phyloP scores from a whole-genome alignment of 441 rosid genomes.

The Isatis lusitanica region DNA sequence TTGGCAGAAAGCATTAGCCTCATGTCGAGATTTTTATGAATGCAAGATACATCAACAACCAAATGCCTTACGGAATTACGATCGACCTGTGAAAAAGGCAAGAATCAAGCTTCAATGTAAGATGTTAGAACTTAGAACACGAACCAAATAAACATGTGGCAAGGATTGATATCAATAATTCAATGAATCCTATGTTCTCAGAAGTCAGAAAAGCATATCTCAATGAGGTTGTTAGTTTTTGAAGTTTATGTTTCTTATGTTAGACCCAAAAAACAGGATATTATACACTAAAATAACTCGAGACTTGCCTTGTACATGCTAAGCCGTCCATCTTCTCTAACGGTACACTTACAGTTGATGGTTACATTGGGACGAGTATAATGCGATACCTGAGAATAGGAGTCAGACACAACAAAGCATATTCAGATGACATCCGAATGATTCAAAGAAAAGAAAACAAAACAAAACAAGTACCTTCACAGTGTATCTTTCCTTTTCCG shows the following conservation, averaged over 20 bases:
- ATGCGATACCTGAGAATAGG: constrained; percentile 51
- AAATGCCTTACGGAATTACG: constrained; percentile 45
- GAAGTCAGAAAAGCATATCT: neutral
- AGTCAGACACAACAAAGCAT: constrained; percentile 1
- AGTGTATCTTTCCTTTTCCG: constrained; percentile 54
- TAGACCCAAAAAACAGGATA: neutral
- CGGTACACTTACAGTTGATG: constrained; percentile 53
- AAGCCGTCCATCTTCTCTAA: constrained; percentile 46
- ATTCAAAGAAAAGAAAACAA: constrained; percentile 3
- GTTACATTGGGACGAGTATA: constrained; percentile 37
- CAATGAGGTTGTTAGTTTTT: neutral
- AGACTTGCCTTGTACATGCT: constrained; percentile 53
- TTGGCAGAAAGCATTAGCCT: constrained; percentile 53
- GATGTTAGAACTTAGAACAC: neutral
- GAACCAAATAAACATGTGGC: neutral
- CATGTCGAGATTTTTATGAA: constrained; percentile 57
- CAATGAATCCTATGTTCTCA: neutral
- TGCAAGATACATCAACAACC: constrained; percentile 59
- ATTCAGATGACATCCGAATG: neutral
- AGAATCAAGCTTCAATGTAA: neutral
- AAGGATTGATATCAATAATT: neutral
- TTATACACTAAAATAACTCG: neutral
- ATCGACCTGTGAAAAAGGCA: constrained; percentile 40
- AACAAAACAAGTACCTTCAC: constrained; percentile 48
- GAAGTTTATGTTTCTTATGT: neutral